Conservation (phyloP, 2,329 filamentous ascomycete species). For the Dactylellina drechsleri region DNA sequence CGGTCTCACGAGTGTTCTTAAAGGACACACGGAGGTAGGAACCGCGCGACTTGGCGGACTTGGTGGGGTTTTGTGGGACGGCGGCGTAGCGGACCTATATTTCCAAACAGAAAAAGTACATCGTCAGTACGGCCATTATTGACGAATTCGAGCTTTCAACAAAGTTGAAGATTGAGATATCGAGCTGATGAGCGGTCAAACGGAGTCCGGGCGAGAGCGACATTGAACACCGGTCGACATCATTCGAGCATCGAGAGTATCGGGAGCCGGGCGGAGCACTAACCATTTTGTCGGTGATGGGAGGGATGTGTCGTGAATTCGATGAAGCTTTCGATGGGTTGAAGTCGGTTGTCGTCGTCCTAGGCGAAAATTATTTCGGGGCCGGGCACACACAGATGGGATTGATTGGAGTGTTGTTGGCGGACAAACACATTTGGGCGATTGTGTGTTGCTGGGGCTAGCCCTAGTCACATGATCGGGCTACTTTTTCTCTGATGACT, state of each 20-base stretch:
- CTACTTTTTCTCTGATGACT: not conserved
- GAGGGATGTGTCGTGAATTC: constrained; percentile 30
- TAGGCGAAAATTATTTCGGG: constrained; percentile 16
- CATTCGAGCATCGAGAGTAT: constrained; percentile 28
- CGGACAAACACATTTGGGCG: constrained; percentile 11
- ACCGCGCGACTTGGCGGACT: constrained; percentile 97
- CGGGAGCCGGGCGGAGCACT: constrained; percentile 38
- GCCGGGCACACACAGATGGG: constrained; percentile 34
- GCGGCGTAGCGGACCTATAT: constrained; percentile 92
- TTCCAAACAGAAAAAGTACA: constrained; percentile 6
- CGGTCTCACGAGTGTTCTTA: constrained; percentile 99
- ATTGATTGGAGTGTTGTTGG: constrained; percentile 12
- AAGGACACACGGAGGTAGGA: constrained; percentile 99
- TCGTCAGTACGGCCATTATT: constrained; percentile 38
- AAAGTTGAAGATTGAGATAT: constrained; percentile 16
- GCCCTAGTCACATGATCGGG: constrained; percentile 19
- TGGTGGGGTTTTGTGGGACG: constrained; percentile 83
- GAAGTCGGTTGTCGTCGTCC: constrained; percentile 30
- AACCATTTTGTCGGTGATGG: constrained; percentile 55
- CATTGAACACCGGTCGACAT: constrained; percentile 34
- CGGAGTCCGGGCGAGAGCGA: constrained; percentile 13
- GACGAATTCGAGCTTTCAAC: constrained; percentile 7
- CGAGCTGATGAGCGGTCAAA: constrained; percentile 27
- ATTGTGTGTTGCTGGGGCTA: constrained; percentile 51
- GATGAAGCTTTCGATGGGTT: constrained; percentile 46